phyloP scores from a whole-genome alignment of 2,329 filamentous ascomycete genomes.

The Beauveria rudraprayagi region DNA sequence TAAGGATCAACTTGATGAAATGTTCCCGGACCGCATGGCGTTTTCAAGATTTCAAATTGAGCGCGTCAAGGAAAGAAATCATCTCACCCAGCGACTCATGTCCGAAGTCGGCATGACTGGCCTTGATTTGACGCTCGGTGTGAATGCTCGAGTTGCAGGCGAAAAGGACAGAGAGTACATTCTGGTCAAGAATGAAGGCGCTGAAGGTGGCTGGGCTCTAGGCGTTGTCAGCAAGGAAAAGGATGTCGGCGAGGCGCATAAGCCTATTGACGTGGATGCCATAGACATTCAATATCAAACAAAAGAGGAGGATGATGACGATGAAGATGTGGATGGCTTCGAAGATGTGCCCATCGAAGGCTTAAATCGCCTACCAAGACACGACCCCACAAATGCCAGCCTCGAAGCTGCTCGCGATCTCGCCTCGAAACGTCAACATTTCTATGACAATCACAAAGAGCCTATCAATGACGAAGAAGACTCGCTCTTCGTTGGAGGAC shows the following conservation, averaged over 20 bases:
- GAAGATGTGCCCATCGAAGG: conserved; percentile 91
- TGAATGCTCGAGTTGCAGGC: conserved; percentile 62
- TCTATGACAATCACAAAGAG: conserved; percentile 18
- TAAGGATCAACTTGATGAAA: conserved; percentile 88
- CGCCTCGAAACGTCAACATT: conserved; percentile 20
- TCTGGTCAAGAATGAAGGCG: conserved; percentile 88
- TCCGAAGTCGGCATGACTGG: conserved; percentile 83
- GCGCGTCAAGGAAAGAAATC: conserved; percentile 83
- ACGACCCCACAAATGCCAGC: conserved; percentile 17
- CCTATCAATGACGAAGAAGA: conserved; percentile 31
- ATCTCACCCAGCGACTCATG: conserved; percentile 92
- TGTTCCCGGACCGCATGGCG: conserved; percentile 97
- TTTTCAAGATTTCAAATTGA: conserved; percentile 97
- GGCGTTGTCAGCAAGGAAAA: conserved; percentile 86
- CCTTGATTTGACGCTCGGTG: conserved; percentile 60
- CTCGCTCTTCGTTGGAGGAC: conserved; percentile 39
- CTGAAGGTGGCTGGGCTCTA: conserved; percentile 91
- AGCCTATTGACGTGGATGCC: conserved; percentile 85
- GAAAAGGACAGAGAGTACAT: conserved; percentile 93
- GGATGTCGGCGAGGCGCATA: conserved; percentile 68
- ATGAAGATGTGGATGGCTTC: conserved; percentile 67
- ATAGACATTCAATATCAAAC: conserved; percentile 49
- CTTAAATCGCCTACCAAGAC: conserved; percentile 71
- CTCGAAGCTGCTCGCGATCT: conserved; percentile 20
- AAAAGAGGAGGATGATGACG: conserved; percentile 52